Percentiles rank a stretch among this genome's conserved stretches.
Evolutionary conservation across 2,329 filamentous ascomycete species (phyloP).

Genomic region (Parastagonospora avenae): DNA sequence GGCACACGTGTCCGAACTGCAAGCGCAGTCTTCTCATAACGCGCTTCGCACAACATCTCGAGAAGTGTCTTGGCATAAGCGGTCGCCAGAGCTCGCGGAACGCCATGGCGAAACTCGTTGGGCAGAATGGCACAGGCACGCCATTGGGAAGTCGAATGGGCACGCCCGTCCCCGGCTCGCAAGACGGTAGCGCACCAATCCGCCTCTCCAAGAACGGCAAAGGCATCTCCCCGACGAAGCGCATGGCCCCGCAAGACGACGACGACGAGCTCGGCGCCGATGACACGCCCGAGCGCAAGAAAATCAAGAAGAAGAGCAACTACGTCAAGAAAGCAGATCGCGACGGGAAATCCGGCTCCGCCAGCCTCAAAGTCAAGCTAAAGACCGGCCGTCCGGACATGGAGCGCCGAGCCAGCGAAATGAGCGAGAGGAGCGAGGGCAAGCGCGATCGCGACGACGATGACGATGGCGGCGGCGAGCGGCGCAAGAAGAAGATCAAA

Average conservation of each 20-base stretch:
- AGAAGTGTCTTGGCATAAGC: constrained; percentile 64
- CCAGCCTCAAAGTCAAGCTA: constrained; percentile 41
- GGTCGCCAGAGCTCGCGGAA: constrained; percentile 58
- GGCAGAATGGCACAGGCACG: constrained; percentile 48
- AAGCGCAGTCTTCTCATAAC: constrained; percentile 66
- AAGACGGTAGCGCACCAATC: constrained; percentile 24
- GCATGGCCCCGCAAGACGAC: constrained; percentile 20
- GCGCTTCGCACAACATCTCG: constrained; percentile 64
- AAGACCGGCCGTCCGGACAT: constrained; percentile 36
- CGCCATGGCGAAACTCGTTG: constrained; percentile 53
- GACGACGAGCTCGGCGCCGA: constrained; percentile 46
- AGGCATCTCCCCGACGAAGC: constrained; percentile 42
- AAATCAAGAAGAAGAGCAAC: constrained; percentile 57
- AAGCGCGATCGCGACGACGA: constrained; percentile 43
- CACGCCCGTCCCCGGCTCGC: constrained; percentile 47
- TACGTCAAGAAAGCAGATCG: constrained; percentile 49
- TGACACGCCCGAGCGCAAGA: constrained; percentile 49
- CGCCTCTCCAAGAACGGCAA: constrained; percentile 37
- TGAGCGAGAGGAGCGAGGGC: constrained; percentile 36
- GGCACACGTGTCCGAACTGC: constrained; percentile 64
- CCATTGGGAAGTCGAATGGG: constrained; percentile 51
- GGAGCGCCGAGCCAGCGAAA: constrained; percentile 37
- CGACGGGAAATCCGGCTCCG: constrained; percentile 28
- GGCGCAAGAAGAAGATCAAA: constrained; percentile 48
- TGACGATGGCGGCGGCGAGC: constrained; percentile 34